Base-by-base conservation (phyloP, 495 filamentous ascomycete genomes). In the Hypomontagnella submonticulosa region DNA sequence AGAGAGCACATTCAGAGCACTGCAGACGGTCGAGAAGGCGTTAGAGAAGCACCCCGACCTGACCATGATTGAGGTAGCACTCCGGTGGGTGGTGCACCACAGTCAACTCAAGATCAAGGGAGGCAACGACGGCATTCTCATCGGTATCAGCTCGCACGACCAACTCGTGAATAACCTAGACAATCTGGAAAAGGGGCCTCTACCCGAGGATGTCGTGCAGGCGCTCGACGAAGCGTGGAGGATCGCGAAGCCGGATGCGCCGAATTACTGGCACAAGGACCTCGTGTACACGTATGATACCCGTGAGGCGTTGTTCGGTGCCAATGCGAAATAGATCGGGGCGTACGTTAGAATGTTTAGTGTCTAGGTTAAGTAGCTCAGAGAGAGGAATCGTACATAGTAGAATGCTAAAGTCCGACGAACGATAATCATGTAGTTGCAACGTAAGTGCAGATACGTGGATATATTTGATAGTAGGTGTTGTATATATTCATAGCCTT, bases 11-110 rank as follows among this genome's bases (percentile, higher is more conserved):
- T 96, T 97, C 73, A 85, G 87, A 9, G 92, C 92, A 1, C 78
- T 97, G 42, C 76, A 84, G 57, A 71, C 90, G 23, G 84, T 97
- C 52, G 90, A 96, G 79, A 80, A 84, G 1, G 90, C 89, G 6
- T 85, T 87, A 0, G 79, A 89, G 66, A 90, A 92, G 76, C 85
- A 92, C 59, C 41, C 59, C 0, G 87, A 85, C 0, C 75, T 97
- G 48, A 92, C 89, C 0, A 73, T 96, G 77, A 79, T 93, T n/a
- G 93, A 97, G 78, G 88, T 82, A 2, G 93, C 93, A 13, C 76
- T 97, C 50, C 81, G 93, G 50, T 97, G 93, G 93, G 75, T 87
- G 23, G 86, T 83, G 46, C 87, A 97, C 63, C 93, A 97, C 69
- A 93, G 89, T 0, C 81, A 77, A n/a, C 79, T 97, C 48, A 91